Evolutionary conservation across 2,329 filamentous ascomycete genomes (phyloP), one percentile per base, ranked within the genome.

Genomic region (Trichophyton mentagrophytes): DNA sequence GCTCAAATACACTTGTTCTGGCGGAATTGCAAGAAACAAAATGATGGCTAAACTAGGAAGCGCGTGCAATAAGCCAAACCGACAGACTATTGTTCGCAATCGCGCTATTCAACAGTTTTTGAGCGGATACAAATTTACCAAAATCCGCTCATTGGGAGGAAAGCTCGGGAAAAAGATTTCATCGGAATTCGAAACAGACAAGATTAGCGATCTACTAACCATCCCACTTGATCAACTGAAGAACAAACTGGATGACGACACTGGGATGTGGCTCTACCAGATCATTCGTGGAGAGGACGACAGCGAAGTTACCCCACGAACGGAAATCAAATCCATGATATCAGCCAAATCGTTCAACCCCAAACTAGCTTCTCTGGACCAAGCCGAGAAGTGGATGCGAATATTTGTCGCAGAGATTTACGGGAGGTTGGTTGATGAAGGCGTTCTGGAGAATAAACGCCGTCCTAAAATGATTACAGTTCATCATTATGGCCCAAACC

Each of bases 251-350:
- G 89, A 89, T 2, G 87, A 92, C 59, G 90, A 95, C 51, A 93
- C 88, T 0, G 92, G 89, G 1, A 78, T 80, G 2, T 96, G 91
- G 90, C 78, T 97, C 9, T 87, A 95, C 74, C 84, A 87, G 60
- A 87, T 86, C 9, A 86, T 97, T 59, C 84, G 93, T 9, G 93
- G 93, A 1, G 84, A 91, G 63, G 93, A 99, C 71, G 78, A 79
- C 57, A 93, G 87, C 67, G 91, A 96, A 72, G 90, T 99, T 65
- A 96, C 90, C 69, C 83, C 90, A 30, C 81, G 92, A 58, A 96
- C 90, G 1, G 89, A 93, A 69, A 96, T 96, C 77, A 96, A 97
- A 72, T 93, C 88, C 15, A 97, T 99, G 91, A 79, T 97, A 13
- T 96, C 90, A 1, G 91, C 93, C 20, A 99, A 99, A 71, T 95